A percentile compares a stretch with the other conserved stretches of the same genome.
Conservation (phyloP, 1,284 basidiomycete species). For the Rhodofomes roseus region DNA sequence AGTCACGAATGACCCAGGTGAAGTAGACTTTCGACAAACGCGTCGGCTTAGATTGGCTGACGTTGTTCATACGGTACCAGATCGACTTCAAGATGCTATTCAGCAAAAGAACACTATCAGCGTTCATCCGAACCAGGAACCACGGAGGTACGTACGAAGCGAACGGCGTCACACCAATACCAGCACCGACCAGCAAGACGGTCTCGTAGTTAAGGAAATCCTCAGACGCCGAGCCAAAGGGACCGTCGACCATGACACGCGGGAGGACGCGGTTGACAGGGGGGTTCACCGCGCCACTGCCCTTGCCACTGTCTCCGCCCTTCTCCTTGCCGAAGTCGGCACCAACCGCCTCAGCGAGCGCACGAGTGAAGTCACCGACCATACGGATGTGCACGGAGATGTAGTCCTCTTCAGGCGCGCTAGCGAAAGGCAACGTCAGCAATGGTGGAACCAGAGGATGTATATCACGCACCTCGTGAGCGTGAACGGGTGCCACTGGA, state of each 20-base stretch:
- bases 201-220: conserved; percentile 87
- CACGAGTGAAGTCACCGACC: conserved; percentile 83
- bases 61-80: conserved; percentile 90
- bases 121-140: not conserved
- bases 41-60: conserved; percentile 67
- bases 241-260: conserved; percentile 87
- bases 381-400: conserved; percentile 87
- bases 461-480: conserved; percentile 56
- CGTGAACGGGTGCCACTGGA: conserved; percentile 94
- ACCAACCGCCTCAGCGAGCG: conserved; percentile 76
- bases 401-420: conserved; percentile 88
- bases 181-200: conserved; percentile 80
- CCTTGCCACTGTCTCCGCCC: conserved; percentile 20
- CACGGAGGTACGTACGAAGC: conserved; percentile 58
- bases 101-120: not conserved
- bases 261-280: conserved; percentile 72
- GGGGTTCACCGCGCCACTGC: conserved; percentile 53
- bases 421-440: conserved; percentile 20
- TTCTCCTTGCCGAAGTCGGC: conserved; percentile 68
- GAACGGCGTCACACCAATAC: conserved; percentile 92
- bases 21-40: conserved; percentile 84
- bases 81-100: conserved; percentile 83
- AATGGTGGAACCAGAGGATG: not conserved
- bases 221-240: conserved; percentile 82
- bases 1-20: conserved; percentile 88